Percentiles rank a stretch among this genome's conserved stretches.
These are phyloP conservation scores for Pichia scutulata DNA, from an alignment of 805 yeast genomes.

Conservation along the genomic window DNA sequence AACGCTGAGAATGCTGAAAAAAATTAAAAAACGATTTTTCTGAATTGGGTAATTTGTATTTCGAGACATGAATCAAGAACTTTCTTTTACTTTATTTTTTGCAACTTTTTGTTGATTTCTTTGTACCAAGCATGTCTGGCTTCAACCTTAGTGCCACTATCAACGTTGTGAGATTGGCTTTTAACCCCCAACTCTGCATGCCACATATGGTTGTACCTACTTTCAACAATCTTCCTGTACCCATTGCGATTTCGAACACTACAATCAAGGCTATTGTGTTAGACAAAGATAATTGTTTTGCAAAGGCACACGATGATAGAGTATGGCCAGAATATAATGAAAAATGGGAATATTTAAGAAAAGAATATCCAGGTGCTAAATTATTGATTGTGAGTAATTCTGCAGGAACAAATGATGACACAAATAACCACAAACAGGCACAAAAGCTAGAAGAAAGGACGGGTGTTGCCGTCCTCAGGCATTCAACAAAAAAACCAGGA, in stretches of 20 bases:
- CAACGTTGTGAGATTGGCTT: constrained; percentile 51
- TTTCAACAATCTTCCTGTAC: constrained; percentile 25
- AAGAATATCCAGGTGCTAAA: constrained; percentile 53
- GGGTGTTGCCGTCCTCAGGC: constrained; percentile 65
- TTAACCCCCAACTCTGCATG: constrained; percentile 58
- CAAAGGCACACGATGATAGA: constrained; percentile 68
- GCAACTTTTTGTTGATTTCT: neutral
- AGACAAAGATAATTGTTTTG: constrained; percentile 95
- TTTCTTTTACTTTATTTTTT: neutral
- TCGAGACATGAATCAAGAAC: neutral
- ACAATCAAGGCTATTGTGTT: constrained; percentile 69
- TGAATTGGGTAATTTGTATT: neutral
- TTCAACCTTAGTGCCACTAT: constrained; percentile 68
- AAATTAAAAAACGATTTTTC: neutral
- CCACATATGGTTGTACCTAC: constrained; percentile 63
- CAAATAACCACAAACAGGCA: constrained; percentile 50
- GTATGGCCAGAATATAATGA: constrained; percentile 68
- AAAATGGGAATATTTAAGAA: constrained; percentile 48
- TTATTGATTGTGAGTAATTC: constrained; percentile 82
- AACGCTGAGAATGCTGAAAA: neutral
- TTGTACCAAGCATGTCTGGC: constrained; percentile 8
- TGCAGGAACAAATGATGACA: constrained; percentile 84
- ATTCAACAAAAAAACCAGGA: constrained; percentile 75
- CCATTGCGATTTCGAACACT: constrained; percentile 15
- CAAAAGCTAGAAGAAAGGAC: constrained; percentile 48